Evolutionary conservation across 2,329 filamentous ascomycete genomes (phyloP).

Genomic region (Aspergillus cejpii): DNA sequence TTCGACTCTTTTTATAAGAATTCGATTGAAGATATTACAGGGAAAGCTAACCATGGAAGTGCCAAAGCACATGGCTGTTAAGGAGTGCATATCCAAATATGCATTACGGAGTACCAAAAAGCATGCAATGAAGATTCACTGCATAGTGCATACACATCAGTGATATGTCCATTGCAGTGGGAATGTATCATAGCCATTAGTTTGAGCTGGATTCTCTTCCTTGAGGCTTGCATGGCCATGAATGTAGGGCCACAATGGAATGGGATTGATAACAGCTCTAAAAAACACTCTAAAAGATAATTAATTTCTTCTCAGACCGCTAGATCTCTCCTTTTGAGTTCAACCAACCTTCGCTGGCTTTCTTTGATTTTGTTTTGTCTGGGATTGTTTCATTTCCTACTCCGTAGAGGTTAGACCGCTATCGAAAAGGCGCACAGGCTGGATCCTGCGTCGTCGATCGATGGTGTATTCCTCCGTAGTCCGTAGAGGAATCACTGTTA

Average conservation of each 20-base stretch:
- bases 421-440: no score
- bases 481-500: no score
- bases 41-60: no score
- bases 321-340: conserved; percentile 11
- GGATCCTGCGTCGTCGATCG: no score
- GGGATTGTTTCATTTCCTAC: neutral
- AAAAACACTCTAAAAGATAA: neutral
- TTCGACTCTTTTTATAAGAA: no score
- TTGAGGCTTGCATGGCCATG: neutral
- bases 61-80: no score
- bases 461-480: no score
- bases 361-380: neutral
- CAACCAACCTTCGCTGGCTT: neutral
- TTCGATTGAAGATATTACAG: no score
- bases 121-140: neutral
- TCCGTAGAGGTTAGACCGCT: neutral
- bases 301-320: conserved; percentile 9
- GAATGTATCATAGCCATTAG: neutral
- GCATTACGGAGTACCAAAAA: neutral
- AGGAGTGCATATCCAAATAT: neutral
- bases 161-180: conserved; percentile 3
- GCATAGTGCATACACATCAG: neutral
- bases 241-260: neutral
- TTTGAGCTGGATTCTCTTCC: neutral
- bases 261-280: conserved; percentile 14